Base-by-base conservation (phyloP, 768 basidiomycete genomes). In the Glaciozyma martinii region DNA sequence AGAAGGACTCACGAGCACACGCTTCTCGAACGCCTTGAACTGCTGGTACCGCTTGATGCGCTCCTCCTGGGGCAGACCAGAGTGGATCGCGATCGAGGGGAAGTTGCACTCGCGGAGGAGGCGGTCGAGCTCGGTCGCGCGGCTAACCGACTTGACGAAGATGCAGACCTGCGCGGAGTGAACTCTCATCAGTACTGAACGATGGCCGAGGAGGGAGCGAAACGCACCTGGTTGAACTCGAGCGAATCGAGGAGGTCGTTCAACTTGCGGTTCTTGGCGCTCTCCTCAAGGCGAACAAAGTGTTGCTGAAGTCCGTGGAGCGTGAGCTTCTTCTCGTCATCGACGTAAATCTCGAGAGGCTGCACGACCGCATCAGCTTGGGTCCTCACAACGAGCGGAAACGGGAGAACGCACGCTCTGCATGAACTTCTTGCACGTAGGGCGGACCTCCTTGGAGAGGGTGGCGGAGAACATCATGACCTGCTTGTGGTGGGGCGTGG, bases 391-490 rank as follows among this genome's bases (percentile, higher is more conserved):
- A 19, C 13, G 15, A 30, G 19, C 29, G 13, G 21, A 37, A 40
- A 30, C 27, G 56, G 60, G 43, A 49, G 15, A 0, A 82, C 92
- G 69, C 73, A 97, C 95, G 76, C 90, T 94, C 40, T 89, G 89
- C 95, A 99, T 99, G 78, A 99, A 99, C 77, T 99, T 98, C 80
- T 98, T 98, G 85, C 95, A 99, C 0, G 95, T 98, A 10, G 86
- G 82, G 63, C 95, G 83, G 64, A 99, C 94, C 71, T 98, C 95
- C 81, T 99, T 98, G 63, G 90, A 85, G 66, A 99, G 80, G 1
- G 95, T 99, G 47, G 95, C 95, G 73, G 91, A 94, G 82, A 99
- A 99, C 95, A 99, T 99, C 95, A 99, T 99, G 72, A 99, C 95
- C 82, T 99, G 94, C 81, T 99, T 99, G 83, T 95, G 92, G 78